phyloP scores from a whole-genome alignment of 177 flowering plant genomes.

The Vitis hybrid region DNA sequence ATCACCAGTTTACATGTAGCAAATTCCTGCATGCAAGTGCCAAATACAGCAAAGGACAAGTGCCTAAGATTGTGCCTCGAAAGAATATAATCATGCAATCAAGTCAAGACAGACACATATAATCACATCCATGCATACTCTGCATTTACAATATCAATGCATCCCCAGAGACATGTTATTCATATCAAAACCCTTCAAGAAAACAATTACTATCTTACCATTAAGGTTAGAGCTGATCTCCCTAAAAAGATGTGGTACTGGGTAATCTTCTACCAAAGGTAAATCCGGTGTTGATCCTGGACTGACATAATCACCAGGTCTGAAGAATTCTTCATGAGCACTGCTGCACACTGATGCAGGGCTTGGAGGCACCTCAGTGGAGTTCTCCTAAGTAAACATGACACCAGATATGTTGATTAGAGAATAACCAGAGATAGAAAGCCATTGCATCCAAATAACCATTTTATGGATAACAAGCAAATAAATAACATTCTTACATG shows the following conservation, averaged over 20 bases:
- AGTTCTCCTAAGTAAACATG: slow-evolving; percentile 60
- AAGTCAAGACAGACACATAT: too few relatives aligned
- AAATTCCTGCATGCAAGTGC: too few relatives aligned
- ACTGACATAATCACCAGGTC: slow-evolving; percentile 50
- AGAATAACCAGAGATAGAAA: background rate
- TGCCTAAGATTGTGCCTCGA: too few relatives aligned
- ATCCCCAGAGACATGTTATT: background rate
- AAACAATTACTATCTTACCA: slow-evolving; percentile 40
- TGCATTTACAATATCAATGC: background rate
- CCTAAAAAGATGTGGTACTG: slow-evolving; percentile 50
- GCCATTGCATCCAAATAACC: background rate
- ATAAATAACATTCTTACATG: slow-evolving; percentile 42
- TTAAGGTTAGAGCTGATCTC: slow-evolving; percentile 75
- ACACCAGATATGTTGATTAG: slow-evolving; percentile 7
- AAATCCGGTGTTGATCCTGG: slow-evolving; percentile 59
- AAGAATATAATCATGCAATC: too few relatives aligned
- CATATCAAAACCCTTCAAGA: background rate
- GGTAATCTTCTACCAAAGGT: slow-evolving; percentile 40
- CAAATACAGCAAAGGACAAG: too few relatives aligned
- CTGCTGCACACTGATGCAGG: slow-evolving; percentile 96
- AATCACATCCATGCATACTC: too few relatives aligned
- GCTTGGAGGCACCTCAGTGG: slow-evolving; percentile 97
- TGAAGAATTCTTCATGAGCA: slow-evolving; percentile 56
- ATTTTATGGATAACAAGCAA: background rate
- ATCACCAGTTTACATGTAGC: too few relatives aligned